phyloP scores from a whole-genome alignment of 1,284 basidiomycete species.

The Marasmius sp. region DNA sequence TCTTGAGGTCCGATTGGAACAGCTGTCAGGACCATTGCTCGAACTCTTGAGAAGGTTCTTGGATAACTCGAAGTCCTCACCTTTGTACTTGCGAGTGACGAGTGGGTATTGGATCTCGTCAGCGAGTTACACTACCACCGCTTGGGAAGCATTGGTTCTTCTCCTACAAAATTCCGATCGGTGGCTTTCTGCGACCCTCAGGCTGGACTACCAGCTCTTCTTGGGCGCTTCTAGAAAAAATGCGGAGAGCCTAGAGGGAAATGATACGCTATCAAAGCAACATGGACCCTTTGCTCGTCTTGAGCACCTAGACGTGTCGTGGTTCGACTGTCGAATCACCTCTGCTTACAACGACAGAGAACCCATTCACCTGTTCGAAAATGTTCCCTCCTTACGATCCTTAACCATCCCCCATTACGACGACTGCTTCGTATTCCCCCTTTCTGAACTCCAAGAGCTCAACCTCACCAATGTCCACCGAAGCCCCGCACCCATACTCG shows the following conservation, averaged over 20 bases:
- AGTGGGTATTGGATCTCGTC: background rate
- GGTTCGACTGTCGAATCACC: background rate
- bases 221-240: background rate
- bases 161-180: background rate
- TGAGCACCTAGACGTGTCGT: background rate
- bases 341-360: background rate
- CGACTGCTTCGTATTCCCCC: background rate
- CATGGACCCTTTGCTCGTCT: background rate
- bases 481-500: background rate
- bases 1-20: background rate
- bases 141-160: background rate
- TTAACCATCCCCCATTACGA: conserved; percentile 1
- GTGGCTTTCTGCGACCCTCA: background rate
- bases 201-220: background rate
- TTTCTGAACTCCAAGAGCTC: background rate
- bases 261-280: background rate
- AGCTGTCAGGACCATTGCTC: background rate
- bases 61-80: background rate
- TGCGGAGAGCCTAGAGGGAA: background rate
- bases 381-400: background rate
- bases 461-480: background rate
- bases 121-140: background rate
- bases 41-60: background rate
- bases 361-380: background rate
- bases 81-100: background rate